Base-by-base conservation (phyloP, 2,329 filamentous ascomycete genomes). In the Graphium sp. region DNA sequence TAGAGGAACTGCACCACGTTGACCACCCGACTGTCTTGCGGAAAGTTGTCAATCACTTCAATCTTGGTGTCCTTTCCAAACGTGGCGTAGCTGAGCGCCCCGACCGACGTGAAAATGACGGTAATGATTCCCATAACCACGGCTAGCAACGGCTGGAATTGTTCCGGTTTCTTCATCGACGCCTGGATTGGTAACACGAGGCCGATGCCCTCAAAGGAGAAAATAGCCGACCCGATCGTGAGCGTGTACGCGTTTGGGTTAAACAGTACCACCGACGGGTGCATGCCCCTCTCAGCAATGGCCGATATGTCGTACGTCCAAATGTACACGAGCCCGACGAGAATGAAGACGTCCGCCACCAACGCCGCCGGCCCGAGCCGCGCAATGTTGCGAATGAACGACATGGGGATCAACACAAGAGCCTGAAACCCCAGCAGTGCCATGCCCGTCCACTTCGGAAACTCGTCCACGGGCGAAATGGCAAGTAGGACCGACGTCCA, bases 191-290 rank as follows among this genome's bases (percentile, higher is more conserved):
- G 77, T 7, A 83, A 55, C 36, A 83, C 80, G 15, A 83, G 65
- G 1, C 77, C 77, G 26, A 83, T 82, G 26, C 77, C 77, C 45
- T 83, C 77, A 39, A 81, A 83, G 1, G 77, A 81, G 51, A 82
- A 83, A 42, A 83, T 81, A 21, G 74, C 70, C 2, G 74, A 69
- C 29, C 77, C 77, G 26, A 83, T 64, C 16, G 75, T 82, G 30
- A 82, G 55, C 1, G 77, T 75, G 44, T 74, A 82, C 32, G 66
- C 59, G 16, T 58, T 53, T 0, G 76, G 69, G 47, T 82, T 82
- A 60, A 82, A 81, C 10, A 78, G 55, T 28, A 58, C 54, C n/a
- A 82, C 71, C 1, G 62, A 66, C 1, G 61, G 53, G 35, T 70
- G 60, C 30, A 75, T 55, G 30, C 75, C 74, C 13, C 60, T 46